These are phyloP conservation scores for Oryza brachyantha DNA, from an alignment of 176 grass and related monocot genomes.

Conservation along the genomic window DNA sequence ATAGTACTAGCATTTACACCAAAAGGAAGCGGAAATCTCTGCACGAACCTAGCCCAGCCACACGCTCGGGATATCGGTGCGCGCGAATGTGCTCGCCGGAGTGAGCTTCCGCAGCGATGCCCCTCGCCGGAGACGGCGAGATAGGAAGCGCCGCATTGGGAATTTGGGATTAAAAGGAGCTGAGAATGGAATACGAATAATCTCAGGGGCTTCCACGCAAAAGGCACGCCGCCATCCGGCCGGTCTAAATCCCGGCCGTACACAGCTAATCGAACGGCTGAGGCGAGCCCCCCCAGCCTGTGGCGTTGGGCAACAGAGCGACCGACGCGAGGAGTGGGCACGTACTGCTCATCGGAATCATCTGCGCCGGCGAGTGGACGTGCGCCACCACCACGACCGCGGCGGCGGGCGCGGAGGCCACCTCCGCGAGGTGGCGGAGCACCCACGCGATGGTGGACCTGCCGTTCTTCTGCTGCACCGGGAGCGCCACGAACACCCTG, in stretches of 20 bases:
- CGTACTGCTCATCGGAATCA: conserved; percentile 53
- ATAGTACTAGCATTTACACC: background rate
- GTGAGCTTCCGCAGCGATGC: background rate
- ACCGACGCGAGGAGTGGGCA: background rate
- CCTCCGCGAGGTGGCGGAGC: conserved; percentile 32
- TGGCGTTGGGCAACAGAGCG: background rate
- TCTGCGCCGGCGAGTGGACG: conserved; percentile 55
- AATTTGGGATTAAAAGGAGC: background rate
- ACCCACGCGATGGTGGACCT: conserved; percentile 49
- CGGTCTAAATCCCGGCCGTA: background rate
- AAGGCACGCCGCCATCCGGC: background rate
- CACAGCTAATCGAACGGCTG: background rate
- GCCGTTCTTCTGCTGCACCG: conserved; percentile 56
- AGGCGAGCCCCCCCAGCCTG: background rate
- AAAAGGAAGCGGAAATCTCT: background rate
- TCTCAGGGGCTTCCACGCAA: background rate
- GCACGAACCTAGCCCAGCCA: background rate
- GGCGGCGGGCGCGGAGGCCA: conserved; percentile 11
- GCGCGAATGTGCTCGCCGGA: background rate
- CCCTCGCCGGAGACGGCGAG: background rate
- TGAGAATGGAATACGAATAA: background rate
- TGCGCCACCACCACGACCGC: conserved; percentile 44
- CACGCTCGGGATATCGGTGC: background rate
- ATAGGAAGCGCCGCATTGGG: background rate
- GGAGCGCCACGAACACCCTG: conserved; percentile 63